Base-by-base conservation (phyloP, 345 rosid species). In the Hypericum perforatum region DNA sequence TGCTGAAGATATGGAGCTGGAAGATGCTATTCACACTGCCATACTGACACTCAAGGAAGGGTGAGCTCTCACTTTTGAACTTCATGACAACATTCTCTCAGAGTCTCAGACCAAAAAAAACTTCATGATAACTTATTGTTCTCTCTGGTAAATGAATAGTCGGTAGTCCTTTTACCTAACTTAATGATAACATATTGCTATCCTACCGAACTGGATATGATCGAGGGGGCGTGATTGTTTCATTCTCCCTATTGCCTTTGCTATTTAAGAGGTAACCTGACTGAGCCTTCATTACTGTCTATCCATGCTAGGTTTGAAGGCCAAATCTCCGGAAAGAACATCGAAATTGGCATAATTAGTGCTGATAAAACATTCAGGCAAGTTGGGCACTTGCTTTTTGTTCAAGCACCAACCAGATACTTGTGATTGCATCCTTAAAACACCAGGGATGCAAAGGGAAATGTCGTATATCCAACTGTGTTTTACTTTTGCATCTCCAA, bases 21-120 rank as follows among this genome's bases (percentile, higher is more conserved):
- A 91, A 60, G 98, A 91, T 82, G 98, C 96, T 16, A 89, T 91
- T 37, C 96, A 91, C 82, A 87, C 98, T 11, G 98, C 98, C 7
- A 87, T 91, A 43, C 65, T 87, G 71, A 87, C 98, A 8, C 61
- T 91, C 67, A 91, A 91, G 73, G 96, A 91, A 72, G 98, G 98
- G 98, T 91, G 67, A 43, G 78, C 48, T 29, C 52, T 49, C 40
- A 41, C 50, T 22, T 36, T 60, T 11, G 49, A 45, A 7, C 15
- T 45, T 12, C 1, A 12, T n/a, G 4, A 8, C 7, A 5, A 3
- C 13, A 4, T 5, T 45, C n/a, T 16, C 13, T 22, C n/a, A n/a
- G 37, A 41, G 16, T 12, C 12, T 8, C 16, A n/a, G 37, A 41
- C 12, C 11, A 36, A 16, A 45, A 41, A 38, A 8, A 9, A 53